A percentile compares a stretch with the other conserved stretches of the same genome.
These are phyloP conservation scores for Colletotrichum melonis DNA, from an alignment of 2,329 filamentous ascomycete genomes.

Conservation along the genomic window DNA sequence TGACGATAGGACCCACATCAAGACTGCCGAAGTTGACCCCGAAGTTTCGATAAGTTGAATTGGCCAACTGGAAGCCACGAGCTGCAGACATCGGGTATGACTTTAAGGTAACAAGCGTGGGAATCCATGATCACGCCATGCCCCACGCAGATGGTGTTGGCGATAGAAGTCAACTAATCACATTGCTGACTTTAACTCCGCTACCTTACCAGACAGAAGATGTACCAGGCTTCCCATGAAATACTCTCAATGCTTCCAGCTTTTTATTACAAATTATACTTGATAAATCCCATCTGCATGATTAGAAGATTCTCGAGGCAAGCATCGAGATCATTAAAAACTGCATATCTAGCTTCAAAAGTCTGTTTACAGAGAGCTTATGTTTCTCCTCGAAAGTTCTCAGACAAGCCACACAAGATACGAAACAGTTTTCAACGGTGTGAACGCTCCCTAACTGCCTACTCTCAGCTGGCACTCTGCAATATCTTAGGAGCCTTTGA, in stretches of 20 bases:
- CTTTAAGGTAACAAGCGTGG: not conserved
- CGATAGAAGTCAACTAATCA: not conserved
- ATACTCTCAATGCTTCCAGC: not conserved
- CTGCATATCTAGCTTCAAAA: too few species aligned
- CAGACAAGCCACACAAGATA: too few species aligned
- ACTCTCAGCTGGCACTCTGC: too few species aligned
- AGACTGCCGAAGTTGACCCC: not conserved
- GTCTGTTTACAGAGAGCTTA: too few species aligned
- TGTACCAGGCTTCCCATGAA: not conserved
- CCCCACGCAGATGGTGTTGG: slow-evolving; percentile 29
- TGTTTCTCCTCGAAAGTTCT: too few species aligned
- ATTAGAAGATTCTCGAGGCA: too few species aligned
- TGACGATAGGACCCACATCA: not conserved
- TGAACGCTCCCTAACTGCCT: too few species aligned
- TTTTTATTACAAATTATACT: too few species aligned
- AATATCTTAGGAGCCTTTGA: too few species aligned
- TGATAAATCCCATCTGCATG: too few species aligned
- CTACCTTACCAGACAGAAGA: not conserved
- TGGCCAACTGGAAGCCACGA: not conserved
- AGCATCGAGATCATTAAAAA: too few species aligned
- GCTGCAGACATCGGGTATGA: not conserved
- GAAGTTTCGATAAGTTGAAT: not conserved
- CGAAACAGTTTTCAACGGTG: too few species aligned
- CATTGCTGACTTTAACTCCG: not conserved
- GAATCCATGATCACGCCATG: slow-evolving; percentile 24